phyloP scores from a whole-genome alignment of 2,329 filamentous ascomycete genomes.

The Ceratocystis smalleyi region DNA sequence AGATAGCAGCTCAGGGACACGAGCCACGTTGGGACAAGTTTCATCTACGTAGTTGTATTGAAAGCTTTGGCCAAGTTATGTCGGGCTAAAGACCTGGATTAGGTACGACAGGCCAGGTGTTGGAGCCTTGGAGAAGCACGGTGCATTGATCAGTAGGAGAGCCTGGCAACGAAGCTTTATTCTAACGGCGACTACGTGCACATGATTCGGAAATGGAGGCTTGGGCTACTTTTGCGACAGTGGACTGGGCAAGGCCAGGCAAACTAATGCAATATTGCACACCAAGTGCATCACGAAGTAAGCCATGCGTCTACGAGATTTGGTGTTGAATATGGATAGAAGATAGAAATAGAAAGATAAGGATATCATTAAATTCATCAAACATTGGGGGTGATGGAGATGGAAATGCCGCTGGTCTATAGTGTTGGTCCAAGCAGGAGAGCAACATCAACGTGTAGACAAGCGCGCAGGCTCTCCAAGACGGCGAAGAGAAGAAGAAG shows the following conservation, averaged over 20 bases:
- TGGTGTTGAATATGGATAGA: too few species aligned
- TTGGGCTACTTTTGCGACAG: too few species aligned
- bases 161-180: neutral
- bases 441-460: neutral
- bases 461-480: neutral
- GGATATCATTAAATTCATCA: too few species aligned
- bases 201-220: neutral
- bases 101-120: neutral
- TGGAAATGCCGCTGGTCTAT: too few species aligned
- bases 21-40: neutral
- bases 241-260: too few species aligned
- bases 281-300: too few species aligned
- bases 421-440: neutral
- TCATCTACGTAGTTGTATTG: neutral
- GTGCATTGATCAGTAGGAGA: constrained; percentile 1
- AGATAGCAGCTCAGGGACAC: neutral
- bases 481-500: neutral
- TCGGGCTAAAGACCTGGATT: too few species aligned
- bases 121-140: neutral
- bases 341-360: too few species aligned
- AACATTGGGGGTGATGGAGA: too few species aligned
- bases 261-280: too few species aligned
- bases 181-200: neutral
- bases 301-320: too few species aligned
- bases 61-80: neutral